phyloP scores from a whole-genome alignment of 805 yeast genomes.

The Scheffersomyces lignosus region DNA sequence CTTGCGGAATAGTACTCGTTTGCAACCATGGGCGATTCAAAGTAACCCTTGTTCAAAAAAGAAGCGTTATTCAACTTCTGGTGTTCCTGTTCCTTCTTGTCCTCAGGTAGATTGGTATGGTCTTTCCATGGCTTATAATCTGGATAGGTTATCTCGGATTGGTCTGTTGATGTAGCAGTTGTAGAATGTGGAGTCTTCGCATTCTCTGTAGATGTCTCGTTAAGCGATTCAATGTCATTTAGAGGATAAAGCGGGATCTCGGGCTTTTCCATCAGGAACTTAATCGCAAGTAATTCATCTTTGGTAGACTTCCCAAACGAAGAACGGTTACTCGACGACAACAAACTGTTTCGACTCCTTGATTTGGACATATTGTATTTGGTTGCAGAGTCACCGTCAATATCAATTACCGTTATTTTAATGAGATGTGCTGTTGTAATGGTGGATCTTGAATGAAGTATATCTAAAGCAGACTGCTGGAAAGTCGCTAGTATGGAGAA shows the following conservation, averaged over 20 bases:
- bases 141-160: constrained; percentile 48
- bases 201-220: constrained; percentile 3
- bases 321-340: constrained; percentile 22
- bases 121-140: constrained; percentile 76
- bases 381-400: too few relatives aligned
- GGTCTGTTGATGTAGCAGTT: neutral
- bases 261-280: constrained; percentile 38
- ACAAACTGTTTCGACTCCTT: constrained; percentile 27
- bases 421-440: too few relatives aligned
- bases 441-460: too few relatives aligned
- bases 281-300: constrained; percentile 36
- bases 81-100: constrained; percentile 45
- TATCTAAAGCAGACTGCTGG: too few relatives aligned
- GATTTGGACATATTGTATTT: constrained; percentile 31
- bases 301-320: constrained; percentile 20
- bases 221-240: constrained; percentile 16
- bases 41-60: constrained; percentile 68
- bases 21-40: constrained; percentile 59
- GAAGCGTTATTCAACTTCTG: constrained; percentile 47
- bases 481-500: too few relatives aligned
- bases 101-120: constrained; percentile 30
- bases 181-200: neutral
- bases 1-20: constrained; percentile 74
- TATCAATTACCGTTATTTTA: too few relatives aligned
- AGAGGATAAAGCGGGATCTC: constrained; percentile 33